These are phyloP conservation scores for Cicer yamashitae DNA, from an alignment of 306 rosid genomes.

Conservation along the genomic window DNA sequence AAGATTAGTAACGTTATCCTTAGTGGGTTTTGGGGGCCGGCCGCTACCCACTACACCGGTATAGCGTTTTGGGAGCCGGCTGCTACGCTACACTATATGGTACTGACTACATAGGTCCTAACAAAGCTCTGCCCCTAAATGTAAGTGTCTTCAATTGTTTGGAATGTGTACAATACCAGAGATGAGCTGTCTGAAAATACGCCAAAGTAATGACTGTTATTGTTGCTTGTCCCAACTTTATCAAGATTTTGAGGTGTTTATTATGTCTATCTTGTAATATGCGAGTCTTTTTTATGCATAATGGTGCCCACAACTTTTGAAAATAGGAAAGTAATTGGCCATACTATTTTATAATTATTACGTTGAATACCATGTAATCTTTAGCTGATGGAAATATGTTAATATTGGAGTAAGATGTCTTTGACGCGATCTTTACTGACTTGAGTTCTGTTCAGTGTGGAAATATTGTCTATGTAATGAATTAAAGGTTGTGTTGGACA, in stretches of 20 bases:
- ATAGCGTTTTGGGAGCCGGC: too few species aligned
- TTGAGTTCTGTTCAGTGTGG: conserved; percentile 4
- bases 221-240: neutral
- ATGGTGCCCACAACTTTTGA: neutral
- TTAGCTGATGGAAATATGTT: conserved; percentile 6
- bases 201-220: conserved; percentile 18
- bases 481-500: conserved; percentile 38
- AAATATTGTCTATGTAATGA: conserved; percentile 24
- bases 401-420: conserved; percentile 19
- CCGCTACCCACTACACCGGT: too few species aligned
- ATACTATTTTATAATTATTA: conserved; percentile 25
- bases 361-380: neutral
- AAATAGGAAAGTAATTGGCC: conserved; percentile 28
- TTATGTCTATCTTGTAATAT: conserved; percentile 21
- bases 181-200: conserved; percentile 21
- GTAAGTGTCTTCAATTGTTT: conserved; percentile 13
- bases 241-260: conserved; percentile 33
- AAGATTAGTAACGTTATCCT: too few species aligned
- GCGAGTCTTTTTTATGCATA: conserved; percentile 9
- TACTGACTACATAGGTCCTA: too few species aligned
- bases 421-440: conserved; percentile 21
- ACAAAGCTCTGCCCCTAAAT: neutral
- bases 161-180: neutral
- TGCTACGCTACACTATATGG: too few species aligned
- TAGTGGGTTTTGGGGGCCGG: too few species aligned